phyloP scores from a whole-genome alignment of 352 stramenopile species.

The Phytophthora europaea region DNA sequence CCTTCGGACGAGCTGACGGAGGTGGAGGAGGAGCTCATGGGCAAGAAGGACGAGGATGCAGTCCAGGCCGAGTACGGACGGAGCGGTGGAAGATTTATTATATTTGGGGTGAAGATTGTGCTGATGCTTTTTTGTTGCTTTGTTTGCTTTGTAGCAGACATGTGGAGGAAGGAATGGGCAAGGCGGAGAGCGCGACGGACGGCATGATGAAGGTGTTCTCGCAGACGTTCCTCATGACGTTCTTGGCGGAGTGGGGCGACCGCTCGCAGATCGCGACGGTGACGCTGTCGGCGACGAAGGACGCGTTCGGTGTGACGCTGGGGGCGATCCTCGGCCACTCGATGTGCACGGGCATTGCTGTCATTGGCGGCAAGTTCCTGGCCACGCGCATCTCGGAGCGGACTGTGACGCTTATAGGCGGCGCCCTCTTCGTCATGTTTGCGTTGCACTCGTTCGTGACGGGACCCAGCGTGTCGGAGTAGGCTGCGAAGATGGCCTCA shows the following conservation, averaged over 20 bases:
- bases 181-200: constrained; percentile 42
- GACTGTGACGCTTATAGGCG: constrained; percentile 97
- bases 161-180: constrained; percentile 41
- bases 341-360: constrained; percentile 98
- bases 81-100: neutral
- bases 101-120: neutral
- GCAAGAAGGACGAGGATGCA: constrained; percentile 79
- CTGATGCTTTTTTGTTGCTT: neutral
- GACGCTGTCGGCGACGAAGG: constrained; percentile 97
- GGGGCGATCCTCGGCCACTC: constrained; percentile 97
- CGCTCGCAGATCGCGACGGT: constrained; percentile 99
- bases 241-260: constrained; percentile 99
- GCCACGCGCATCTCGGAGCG: constrained; percentile 98
- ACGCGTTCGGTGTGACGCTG: constrained; percentile 95
- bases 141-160: constrained; percentile 21
- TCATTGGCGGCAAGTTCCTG: constrained; percentile 98
- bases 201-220: constrained; percentile 92
- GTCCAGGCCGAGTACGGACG: constrained; percentile 56
- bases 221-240: constrained; percentile 98
- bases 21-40: constrained; percentile 87
- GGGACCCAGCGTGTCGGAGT: constrained; percentile 56
- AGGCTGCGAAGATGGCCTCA: constrained; percentile 20
- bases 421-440: constrained; percentile 98
- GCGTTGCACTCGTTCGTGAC: constrained; percentile 97
- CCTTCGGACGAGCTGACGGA: constrained; percentile 85